phyloP scores from a whole-genome alignment of 352 stramenopile species.

The Globisporangium solare region DNA sequence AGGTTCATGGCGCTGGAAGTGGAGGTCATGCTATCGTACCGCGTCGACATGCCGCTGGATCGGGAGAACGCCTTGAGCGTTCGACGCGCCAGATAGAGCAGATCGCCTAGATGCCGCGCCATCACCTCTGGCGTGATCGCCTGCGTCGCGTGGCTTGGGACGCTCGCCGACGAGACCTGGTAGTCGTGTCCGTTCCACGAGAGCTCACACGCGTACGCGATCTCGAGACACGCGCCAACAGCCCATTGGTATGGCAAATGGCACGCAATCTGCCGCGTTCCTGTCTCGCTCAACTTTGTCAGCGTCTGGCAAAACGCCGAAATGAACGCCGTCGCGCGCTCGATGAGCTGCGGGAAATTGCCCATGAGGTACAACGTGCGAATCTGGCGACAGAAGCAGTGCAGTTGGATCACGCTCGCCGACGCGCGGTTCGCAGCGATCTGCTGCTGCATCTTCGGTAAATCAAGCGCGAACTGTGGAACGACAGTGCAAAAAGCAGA shows the following conservation, averaged over 20 bases:
- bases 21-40: background rate
- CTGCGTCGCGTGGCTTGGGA: constrained; percentile 34
- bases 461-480: constrained; percentile 54
- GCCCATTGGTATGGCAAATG: constrained; percentile 67
- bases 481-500: background rate
- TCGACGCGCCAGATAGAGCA: constrained; percentile 70
- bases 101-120: constrained; percentile 52
- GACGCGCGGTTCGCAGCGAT: constrained; percentile 61
- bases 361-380: constrained; percentile 72
- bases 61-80: constrained; percentile 43
- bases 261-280: constrained; percentile 20
- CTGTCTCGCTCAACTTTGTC: constrained; percentile 17
- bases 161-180: constrained; percentile 44
- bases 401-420: constrained; percentile 45
- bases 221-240: constrained; percentile 64
- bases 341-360: constrained; percentile 54
- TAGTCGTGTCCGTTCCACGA: constrained; percentile 69
- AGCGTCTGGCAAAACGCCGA: constrained; percentile 41
- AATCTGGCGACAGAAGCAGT: constrained; percentile 79
- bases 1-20: background rate
- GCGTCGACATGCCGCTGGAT: background rate
- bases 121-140: constrained; percentile 56
- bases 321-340: constrained; percentile 55
- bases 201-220: constrained; percentile 71
- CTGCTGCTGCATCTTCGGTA: constrained; percentile 33